A percentile compares a stretch with the other conserved stretches of the same genome.
These are phyloP conservation scores for Lactarius trivialis DNA, from an alignment of 768 basidiomycete species.

Conservation along the genomic window DNA sequence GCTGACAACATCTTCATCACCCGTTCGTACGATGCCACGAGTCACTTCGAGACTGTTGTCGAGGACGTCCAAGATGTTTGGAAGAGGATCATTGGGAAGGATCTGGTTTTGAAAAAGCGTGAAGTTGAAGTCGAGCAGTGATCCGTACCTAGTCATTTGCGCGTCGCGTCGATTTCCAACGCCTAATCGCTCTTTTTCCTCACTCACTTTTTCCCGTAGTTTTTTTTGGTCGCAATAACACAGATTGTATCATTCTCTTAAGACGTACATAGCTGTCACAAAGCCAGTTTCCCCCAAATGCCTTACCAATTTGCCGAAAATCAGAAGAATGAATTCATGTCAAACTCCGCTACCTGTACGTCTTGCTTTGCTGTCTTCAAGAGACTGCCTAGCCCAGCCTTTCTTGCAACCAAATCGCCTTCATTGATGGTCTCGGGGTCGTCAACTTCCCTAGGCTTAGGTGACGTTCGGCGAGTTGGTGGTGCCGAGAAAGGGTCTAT, in stretches of 20 bases:
- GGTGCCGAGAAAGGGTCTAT: conserved; percentile 70
- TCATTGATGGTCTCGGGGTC: conserved; percentile 35
- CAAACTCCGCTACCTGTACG: conserved; percentile 79
- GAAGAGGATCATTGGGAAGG: conserved; percentile 74
- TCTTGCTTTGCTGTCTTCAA: conserved; percentile 91
- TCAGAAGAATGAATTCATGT: conserved; percentile 74
- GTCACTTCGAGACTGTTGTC: conserved; percentile 97
- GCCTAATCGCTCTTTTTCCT: background rate
- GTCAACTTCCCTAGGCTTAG: conserved; percentile 28
- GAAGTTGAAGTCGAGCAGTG: conserved; percentile 59
- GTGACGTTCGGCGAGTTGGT: conserved; percentile 50
- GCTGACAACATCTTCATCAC: conserved; percentile 95
- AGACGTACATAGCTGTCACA: background rate
- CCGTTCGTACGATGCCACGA: conserved; percentile 95
- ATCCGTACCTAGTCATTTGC: conserved; percentile 3
- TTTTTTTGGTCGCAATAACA: conserved; percentile 12
- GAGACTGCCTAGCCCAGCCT: conserved; percentile 72
- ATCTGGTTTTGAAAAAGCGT: conserved; percentile 83
- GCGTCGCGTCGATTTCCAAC: background rate
- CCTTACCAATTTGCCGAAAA: background rate
- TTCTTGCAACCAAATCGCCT: conserved; percentile 54
- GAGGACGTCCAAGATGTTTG: conserved; percentile 97
- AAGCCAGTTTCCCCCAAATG: background rate
- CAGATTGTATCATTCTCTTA: conserved; percentile 15
- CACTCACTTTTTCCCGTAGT: background rate